Conservation (phyloP, 1,284 basidiomycete genomes). For the Boletellus deceptivus region DNA sequence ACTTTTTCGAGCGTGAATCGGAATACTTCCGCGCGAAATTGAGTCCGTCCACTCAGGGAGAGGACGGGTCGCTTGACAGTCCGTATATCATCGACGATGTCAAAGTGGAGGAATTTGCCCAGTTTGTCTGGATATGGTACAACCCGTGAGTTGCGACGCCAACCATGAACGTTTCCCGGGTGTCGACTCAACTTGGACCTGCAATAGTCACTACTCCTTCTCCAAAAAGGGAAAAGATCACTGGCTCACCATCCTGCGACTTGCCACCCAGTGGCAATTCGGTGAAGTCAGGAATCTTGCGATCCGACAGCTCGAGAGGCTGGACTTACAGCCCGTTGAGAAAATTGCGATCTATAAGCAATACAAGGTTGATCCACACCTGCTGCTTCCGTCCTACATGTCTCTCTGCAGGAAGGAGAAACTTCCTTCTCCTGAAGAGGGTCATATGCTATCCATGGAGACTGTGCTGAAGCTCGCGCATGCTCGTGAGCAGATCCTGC, state of each 20-base stretch:
- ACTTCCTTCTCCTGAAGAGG: constrained; percentile 57
- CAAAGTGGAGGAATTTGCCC: constrained; percentile 49
- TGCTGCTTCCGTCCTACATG: constrained; percentile 57
- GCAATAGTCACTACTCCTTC: constrained; percentile 5
- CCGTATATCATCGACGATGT: constrained; percentile 33
- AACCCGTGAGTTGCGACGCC: constrained; percentile 47
- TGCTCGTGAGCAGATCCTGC: constrained; percentile 55
- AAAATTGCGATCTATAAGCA: constrained; percentile 52
- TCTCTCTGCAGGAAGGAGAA: constrained; percentile 53
- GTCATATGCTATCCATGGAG: constrained; percentile 55
- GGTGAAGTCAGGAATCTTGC: constrained; percentile 56
- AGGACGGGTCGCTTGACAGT: constrained; percentile 39
- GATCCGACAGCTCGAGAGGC: constrained; percentile 59
- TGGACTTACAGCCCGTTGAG: constrained; percentile 56
- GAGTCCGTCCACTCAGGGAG: constrained; percentile 27
- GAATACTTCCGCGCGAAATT: constrained; percentile 41
- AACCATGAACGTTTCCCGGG: background rate
- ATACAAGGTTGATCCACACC: constrained; percentile 50
- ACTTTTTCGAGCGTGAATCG: constrained; percentile 68
- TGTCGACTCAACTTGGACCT: background rate
- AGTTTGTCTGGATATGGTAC: constrained; percentile 69
- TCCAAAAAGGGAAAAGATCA: constrained; percentile 38
- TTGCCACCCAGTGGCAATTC: constrained; percentile 62
- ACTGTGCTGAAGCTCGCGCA: constrained; percentile 55
- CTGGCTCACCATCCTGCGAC: constrained; percentile 59